phyloP scores from a whole-genome alignment of 2,329 filamentous ascomycete species.

The Penicillium occitanis region DNA sequence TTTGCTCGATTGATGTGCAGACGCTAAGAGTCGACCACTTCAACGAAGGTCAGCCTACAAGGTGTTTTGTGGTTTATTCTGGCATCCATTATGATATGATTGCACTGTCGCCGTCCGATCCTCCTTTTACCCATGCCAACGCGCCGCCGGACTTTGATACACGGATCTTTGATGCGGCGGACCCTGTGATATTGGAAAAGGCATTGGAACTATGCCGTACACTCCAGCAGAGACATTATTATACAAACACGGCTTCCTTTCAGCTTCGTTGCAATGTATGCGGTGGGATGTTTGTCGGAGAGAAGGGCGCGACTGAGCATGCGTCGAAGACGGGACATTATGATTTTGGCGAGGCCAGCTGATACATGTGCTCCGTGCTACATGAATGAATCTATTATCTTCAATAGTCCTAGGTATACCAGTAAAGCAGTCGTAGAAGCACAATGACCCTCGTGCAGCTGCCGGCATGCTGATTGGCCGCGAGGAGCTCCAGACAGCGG shows the following conservation, averaged over 20 bases:
- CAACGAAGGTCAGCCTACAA: conserved; percentile 68
- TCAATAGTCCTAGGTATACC: neutral
- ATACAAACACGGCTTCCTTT: conserved; percentile 81
- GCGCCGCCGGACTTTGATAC: conserved; percentile 73
- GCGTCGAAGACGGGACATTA: conserved; percentile 49
- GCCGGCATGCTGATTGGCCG: conserved; percentile 1
- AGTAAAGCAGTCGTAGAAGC: neutral
- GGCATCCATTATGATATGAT: conserved; percentile 94
- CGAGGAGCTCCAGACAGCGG: neutral
- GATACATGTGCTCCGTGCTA: conserved; percentile 13
- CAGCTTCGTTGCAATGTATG: conserved; percentile 71
- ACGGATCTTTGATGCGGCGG: conserved; percentile 66
- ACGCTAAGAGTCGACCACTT: conserved; percentile 68
- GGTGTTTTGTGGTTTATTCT: conserved; percentile 83
- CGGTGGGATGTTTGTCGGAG: conserved; percentile 44
- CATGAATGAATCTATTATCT: neutral
- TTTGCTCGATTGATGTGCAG: conserved; percentile 79
- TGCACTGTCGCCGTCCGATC: conserved; percentile 66
- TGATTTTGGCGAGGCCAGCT: conserved; percentile 51
- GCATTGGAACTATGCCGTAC: conserved; percentile 65
- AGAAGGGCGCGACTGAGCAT: conserved; percentile 49
- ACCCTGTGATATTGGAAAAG: conserved; percentile 57
- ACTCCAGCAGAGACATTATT: conserved; percentile 75
- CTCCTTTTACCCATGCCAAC: conserved; percentile 56
- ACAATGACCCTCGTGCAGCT: conserved; percentile 12